Evolutionary conservation across 2,329 filamentous ascomycete species (phyloP).

Genomic region (Apiospora koreana): DNA sequence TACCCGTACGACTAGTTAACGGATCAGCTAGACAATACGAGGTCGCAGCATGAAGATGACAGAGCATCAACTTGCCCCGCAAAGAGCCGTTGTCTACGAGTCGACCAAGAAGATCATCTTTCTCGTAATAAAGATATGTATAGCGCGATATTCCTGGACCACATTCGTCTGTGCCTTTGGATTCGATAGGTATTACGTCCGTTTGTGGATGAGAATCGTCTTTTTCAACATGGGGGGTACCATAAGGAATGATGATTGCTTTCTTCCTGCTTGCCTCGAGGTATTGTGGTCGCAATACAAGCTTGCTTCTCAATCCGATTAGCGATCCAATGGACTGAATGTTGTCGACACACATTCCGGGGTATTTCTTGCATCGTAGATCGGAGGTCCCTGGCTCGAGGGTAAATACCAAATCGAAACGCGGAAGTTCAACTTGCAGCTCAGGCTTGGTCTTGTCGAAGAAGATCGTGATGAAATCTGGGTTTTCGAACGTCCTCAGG

Average conservation of each 20-base stretch:
- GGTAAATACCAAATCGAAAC: slow-evolving; percentile 43
- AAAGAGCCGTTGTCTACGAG: slow-evolving; percentile 52
- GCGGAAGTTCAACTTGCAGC: neutral
- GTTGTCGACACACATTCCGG: slow-evolving; percentile 49
- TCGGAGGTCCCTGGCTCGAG: slow-evolving; percentile 26
- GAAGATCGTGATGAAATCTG: neutral
- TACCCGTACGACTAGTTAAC: slow-evolving; percentile 51
- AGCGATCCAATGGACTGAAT: slow-evolving; percentile 49
- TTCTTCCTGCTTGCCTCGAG: neutral
- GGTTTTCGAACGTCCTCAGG: neutral
- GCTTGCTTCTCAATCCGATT: slow-evolving; percentile 49
- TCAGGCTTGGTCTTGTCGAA: neutral
- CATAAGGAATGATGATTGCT: slow-evolving; percentile 27
- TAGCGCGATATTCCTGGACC: neutral
- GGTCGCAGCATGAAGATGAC: slow-evolving; percentile 56
- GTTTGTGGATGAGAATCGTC: slow-evolving; percentile 41
- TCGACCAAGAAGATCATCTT: slow-evolving; percentile 51
- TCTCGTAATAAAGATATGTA: slow-evolving; percentile 34
- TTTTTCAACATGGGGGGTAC: slow-evolving; percentile 17
- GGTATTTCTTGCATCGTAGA: slow-evolving; percentile 50
- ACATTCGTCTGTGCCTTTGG: slow-evolving; percentile 29
- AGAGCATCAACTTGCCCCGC: slow-evolving; percentile 52
- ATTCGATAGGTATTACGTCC: slow-evolving; percentile 21
- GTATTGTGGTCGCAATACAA: slow-evolving; percentile 35
- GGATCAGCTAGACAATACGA: slow-evolving; percentile 52